Base-by-base conservation (phyloP, 805 yeast genomes). In the Candida tallmaniae region DNA sequence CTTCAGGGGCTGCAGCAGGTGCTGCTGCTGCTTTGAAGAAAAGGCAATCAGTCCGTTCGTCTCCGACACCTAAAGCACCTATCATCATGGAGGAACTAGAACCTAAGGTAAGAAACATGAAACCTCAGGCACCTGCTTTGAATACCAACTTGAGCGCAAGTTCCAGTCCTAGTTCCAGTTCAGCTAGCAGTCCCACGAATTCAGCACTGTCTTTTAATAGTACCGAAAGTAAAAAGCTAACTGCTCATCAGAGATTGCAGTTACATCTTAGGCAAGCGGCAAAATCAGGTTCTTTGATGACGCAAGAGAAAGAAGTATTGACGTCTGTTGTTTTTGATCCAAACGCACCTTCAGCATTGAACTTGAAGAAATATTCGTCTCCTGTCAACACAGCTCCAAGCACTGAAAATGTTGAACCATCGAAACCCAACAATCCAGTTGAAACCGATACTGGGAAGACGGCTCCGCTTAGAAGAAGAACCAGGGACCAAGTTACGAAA, bases 291-390 rank as follows among this genome's bases (percentile, higher is more conserved):
- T 29, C 61, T 0, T 46, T 67, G 14, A 47, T 59, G 47, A 57
- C 68, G 2, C 69, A 64, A 35, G 60, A 60, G 35, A 58, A 54
- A 42, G 67, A 61, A 32, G 36, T 42, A 1, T 44, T 65, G n/a
- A 52, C 58, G 3, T 47, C 61, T 7, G 68, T 64, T 5, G 59
- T 58, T 2, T 65, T 61, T 41, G 70, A 67, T 41, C 71, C 72
- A 0, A 65, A 50, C 36, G 42, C 48, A 27, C 67, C 70, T 1
- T 51, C 58, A 6, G 27, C 47, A 4, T 39, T 43, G 0, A 8
- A 41, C 38, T 11, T 51, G 5, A 33, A 49, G 22, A 46, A 38
- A 32, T 42, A 47, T 26, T 32, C 41, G 4, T 51, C 46, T 13
- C 27, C 21, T n/a, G 16, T 14, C 16, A 14, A 12, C 27, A 11